phyloP scores from a whole-genome alignment of 345 rosid genomes.

The Eutrema japonicum region DNA sequence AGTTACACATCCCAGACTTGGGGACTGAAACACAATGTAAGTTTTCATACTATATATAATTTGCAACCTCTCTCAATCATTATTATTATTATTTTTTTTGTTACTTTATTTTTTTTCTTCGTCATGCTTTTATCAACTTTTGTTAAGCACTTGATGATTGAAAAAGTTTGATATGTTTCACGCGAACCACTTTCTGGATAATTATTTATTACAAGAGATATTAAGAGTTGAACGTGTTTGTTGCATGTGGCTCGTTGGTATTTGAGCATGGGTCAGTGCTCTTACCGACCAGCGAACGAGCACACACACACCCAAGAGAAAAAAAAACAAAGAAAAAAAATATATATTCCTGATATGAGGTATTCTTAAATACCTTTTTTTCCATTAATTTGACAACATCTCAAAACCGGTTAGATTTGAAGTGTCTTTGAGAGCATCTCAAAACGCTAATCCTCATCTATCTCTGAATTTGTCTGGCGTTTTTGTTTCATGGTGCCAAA shows the following conservation, averaged over 20 bases:
- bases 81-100: no score
- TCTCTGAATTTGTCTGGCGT: no score
- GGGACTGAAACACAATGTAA: constrained; percentile 40
- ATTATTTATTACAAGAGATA: background rate
- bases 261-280: constrained; percentile 25
- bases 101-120: background rate
- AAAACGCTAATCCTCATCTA: no score
- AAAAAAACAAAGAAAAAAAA: background rate
- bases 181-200: background rate
- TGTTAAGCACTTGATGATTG: background rate
- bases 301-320: background rate
- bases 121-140: background rate
- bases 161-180: background rate
- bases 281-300: background rate
- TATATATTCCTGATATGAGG: no score
- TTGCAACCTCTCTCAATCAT: background rate
- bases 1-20: constrained; percentile 25
- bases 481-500: no score
- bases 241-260: constrained; percentile 25
- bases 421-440: no score
- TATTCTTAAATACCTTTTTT: constrained; percentile 21
- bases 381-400: background rate
- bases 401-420: no score
- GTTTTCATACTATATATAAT: constrained; percentile 30
- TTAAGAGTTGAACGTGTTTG: background rate